These are phyloP conservation scores for Ceratobasidium papillatum DNA, from an alignment of 1,284 basidiomycete species.

Conservation along the genomic window DNA sequence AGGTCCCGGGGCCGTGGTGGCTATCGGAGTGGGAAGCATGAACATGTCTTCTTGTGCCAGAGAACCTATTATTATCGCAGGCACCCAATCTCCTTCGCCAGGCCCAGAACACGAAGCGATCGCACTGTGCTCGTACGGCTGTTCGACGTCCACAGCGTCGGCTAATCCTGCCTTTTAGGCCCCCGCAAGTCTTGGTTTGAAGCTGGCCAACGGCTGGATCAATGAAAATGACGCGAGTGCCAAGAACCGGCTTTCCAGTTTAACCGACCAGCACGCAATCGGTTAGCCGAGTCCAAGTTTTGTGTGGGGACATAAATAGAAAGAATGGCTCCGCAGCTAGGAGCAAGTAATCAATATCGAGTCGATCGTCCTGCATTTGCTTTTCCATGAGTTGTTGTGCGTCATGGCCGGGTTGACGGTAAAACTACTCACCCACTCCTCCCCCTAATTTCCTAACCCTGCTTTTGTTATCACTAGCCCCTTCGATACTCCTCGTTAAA, in stretches of 20 bases:
- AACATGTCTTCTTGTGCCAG: background rate
- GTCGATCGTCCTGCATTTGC: no score
- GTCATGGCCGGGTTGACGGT: no score
- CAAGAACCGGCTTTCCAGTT: background rate
- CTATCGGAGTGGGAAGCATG: background rate
- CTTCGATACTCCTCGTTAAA: no score
- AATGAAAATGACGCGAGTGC: background rate
- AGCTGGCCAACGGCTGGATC: background rate
- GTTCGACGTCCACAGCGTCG: background rate
- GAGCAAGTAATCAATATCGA: no score
- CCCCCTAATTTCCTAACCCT: no score
- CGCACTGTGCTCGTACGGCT: background rate
- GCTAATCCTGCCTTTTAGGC: background rate
- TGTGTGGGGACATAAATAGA: background rate
- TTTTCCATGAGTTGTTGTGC: no score
- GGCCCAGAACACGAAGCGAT: background rate
- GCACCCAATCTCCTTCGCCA: background rate
- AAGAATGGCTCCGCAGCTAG: no score
- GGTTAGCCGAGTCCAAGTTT: constrained; percentile 1
- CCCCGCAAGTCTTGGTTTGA: background rate
- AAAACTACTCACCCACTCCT: no score
- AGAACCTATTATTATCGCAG: constrained; percentile 2
- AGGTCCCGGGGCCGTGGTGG: background rate
- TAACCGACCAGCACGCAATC: constrained; percentile 2
- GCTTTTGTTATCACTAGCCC: no score